phyloP scores from a whole-genome alignment of 306 rosid species.

The Astragalus membranaceus region DNA sequence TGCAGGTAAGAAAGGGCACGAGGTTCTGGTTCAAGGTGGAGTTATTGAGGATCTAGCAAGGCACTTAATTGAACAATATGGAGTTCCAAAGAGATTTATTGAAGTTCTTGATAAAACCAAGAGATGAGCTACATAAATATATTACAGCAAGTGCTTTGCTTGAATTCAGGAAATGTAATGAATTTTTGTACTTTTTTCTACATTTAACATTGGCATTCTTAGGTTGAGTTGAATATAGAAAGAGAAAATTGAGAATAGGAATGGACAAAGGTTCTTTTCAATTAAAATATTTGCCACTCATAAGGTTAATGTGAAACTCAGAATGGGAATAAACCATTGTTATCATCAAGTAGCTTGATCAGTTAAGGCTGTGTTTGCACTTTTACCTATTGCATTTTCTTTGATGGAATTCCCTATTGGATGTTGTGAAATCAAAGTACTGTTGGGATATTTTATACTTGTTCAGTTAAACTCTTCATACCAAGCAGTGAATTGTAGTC shows the following conservation, averaged over 20 bases:
- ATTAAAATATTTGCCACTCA: background rate
- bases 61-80: conserved; percentile 80
- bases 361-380: no score
- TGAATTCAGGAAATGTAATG: background rate
- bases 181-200: conserved; percentile 3
- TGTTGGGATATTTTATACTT: no score
- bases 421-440: no score
- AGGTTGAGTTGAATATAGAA: conserved; percentile 1
- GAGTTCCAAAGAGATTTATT: conserved; percentile 82
- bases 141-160: background rate
- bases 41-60: conserved; percentile 80
- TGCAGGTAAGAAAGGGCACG: conserved; percentile 85
- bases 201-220: background rate
- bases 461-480: no score
- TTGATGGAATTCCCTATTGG: no score
- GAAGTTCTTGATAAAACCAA: conserved; percentile 88
- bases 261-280: conserved; percentile 8
- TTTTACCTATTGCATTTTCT: no score
- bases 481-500: no score
- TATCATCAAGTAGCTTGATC: no score
- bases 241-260: background rate
- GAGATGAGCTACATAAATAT: conserved; percentile 30
- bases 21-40: conserved; percentile 91
- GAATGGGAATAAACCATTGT: no score
- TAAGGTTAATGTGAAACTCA: background rate